Base-by-base conservation (phyloP, 2,329 filamentous ascomycete species). In the Didymella exigua region DNA sequence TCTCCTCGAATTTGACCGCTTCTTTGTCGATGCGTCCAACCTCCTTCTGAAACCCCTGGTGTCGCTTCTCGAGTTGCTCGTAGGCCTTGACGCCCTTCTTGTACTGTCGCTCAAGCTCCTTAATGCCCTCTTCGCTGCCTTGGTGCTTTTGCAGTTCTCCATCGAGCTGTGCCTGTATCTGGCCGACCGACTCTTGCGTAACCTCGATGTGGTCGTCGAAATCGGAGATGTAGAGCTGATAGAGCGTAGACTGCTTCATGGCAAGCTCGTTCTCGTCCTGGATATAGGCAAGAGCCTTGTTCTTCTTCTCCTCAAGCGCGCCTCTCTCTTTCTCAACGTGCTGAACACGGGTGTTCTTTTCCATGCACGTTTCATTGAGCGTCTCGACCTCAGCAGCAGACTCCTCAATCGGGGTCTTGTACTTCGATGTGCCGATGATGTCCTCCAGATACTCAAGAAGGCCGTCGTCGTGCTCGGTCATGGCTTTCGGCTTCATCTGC, bases 271-370 rank as follows among this genome's bases (percentile, higher is more conserved):
- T 99, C 72, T 99, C 95, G 62, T 98, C 91, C 21, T 86, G 87
- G 58, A 99, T 88, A 70, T 87, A 98, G 1, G 91, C 88, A 7
- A 99, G 78, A 0, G 95, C 96, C 75, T 93, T 92, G 71, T 98
- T 89, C 78, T 99, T 99, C 81, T 97, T 98, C 74, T 96, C 93
- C 69, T 97, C 95, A 2, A 99, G 84, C 42, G 87, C 83, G 62
- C 90, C 91, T 81, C 91, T 97, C 76, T 99, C 95, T 75, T 97
- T 99, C 75, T 99, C 95, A 1, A 99, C 95, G 68, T 97, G 93
- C 76, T 98, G 92, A 1, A 99, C 95, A 59, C 96, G 90, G 30
- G 87, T 90, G 65, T 90, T 96, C 81, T 99, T 99, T 75, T 99
- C 95, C 67, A 91, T 82, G 71, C 95, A 99, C 2, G 96, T 86